Conservation (phyloP, 108 stramenopile species). For the Bacterosira constricta region DNA sequence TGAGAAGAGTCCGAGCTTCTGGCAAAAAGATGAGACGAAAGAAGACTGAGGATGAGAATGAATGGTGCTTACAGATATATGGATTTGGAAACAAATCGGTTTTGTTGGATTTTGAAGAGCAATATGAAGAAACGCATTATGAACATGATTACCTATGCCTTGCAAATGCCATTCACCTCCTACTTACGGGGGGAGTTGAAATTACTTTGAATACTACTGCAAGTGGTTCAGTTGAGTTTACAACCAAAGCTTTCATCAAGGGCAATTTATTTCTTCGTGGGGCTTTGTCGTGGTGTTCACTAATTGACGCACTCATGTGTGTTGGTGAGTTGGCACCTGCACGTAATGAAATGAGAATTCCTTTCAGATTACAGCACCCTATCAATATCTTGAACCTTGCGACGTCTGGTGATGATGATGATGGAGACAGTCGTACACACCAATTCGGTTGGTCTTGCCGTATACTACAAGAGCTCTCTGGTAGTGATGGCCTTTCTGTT, state of each 20-base stretch:
- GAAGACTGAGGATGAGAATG: background rate
- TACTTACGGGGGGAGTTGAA: slow-evolving; percentile 42
- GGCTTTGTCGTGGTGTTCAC: slow-evolving; percentile 41
- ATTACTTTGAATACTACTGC: slow-evolving; percentile 15
- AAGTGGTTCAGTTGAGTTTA: slow-evolving; percentile 30
- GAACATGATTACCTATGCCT: slow-evolving; percentile 49
- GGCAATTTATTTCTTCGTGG: slow-evolving; percentile 46
- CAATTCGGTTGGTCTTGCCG: slow-evolving; percentile 40
- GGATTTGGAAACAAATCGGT: slow-evolving; percentile 45
- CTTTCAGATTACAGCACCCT: slow-evolving; percentile 18
- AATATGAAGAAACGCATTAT: slow-evolving; percentile 20
- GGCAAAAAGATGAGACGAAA: background rate
- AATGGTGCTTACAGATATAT: slow-evolving; percentile 36
- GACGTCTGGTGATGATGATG: slow-evolving; percentile 23
- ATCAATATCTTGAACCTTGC: slow-evolving; percentile 14
- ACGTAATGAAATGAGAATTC: background rate
- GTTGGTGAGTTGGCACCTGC: slow-evolving; percentile 12
- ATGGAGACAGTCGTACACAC: slow-evolving; percentile 12
- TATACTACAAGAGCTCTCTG: slow-evolving; percentile 28
- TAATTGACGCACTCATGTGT: slow-evolving; percentile 38
- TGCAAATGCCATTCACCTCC: slow-evolving; percentile 40
- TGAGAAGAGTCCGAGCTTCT: background rate
- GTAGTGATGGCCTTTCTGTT: slow-evolving; percentile 9
- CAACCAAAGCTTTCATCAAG: slow-evolving; percentile 28
- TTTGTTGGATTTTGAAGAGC: slow-evolving; percentile 21